Base-by-base conservation (phyloP, 495 filamentous ascomycete genomes). In the Penicillium macrosclerotiorum region DNA sequence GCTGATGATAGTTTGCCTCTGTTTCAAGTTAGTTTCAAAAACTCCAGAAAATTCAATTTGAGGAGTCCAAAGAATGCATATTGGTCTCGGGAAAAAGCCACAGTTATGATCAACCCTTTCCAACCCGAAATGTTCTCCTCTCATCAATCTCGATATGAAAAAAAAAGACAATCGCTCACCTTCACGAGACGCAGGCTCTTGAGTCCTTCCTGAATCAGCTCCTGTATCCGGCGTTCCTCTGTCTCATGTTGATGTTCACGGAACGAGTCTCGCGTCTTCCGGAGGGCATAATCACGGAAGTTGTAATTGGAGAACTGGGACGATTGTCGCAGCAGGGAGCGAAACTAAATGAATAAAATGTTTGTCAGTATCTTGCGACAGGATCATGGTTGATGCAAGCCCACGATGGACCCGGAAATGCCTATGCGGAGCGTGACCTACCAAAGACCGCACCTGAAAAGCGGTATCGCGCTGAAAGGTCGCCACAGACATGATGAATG, bases 1-100 rank as follows among this genome's bases (percentile, higher is more conserved):
- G 57, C 89, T 95, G 53, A 98, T 80, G 24, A 90, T 75, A 4
- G 92, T 95, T 84, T 98, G 93, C 57, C 93, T 85, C 93, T 98
- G 71, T 51, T 45, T 17, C 17, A 17, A 11, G 14, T 69, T 35
- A 64, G 57, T 24, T 17, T 47, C 6, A n/a, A n/a, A n/a, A n/a
- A n/a, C n/a, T n/a, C n/a, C n/a, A n/a, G n/a, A n/a, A n/a, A n/a
- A n/a, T n/a, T n/a, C n/a, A n/a, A n/a, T n/a, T n/a, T n/a, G n/a
- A n/a, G n/a, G n/a, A n/a, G n/a, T n/a, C n/a, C n/a, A n/a, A n/a
- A n/a, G n/a, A n/a, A n/a, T n/a, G n/a, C n/a, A n/a, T n/a, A n/a
- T n/a, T n/a, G n/a, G n/a, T n/a, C n/a, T n/a, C n/a, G n/a, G n/a
- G n/a, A n/a, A n/a, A n/a, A n/a, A n/a, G n/a, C n/a, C n/a, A n/a